Base-by-base conservation (phyloP, 148 eudicot genomes). In the Cornus suecica region DNA sequence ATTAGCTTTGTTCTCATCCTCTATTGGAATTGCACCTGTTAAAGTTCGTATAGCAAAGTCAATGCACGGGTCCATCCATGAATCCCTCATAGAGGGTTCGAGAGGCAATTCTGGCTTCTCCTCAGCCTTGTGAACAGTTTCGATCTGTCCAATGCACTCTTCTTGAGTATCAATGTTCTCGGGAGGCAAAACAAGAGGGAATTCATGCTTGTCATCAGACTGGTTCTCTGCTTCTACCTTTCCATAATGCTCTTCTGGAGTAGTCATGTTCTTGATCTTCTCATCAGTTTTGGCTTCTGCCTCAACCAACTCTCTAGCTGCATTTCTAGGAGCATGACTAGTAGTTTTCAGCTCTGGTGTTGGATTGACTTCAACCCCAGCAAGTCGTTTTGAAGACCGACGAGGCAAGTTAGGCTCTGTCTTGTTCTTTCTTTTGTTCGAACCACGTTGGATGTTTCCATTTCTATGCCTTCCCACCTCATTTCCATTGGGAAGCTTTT, bases 41-140 rank as follows among this genome's bases (percentile, higher is more conserved):
- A 94, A 92, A 54, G 98, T 94, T 78, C 89, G 92, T 66, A 94
- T 81, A 0, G 98, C 98, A 79, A 94, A 94, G 71, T 90, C 96
- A 56, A 92, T 88, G 83, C 98, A 94, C 10, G 97, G 98, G 77
- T 94, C 98, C 34, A 65, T 80, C 72, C 85, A 85, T 65, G 92
- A 74, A 67, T 87, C 90, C 2, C 74, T 82, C 63, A 84, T 80
- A 24, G 89, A 68, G 4, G 77, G 68, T 74, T 78, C 72, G 24
- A 71, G 45, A 23, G 82, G 75, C 8, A 63, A 62, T 66, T 71
- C 89, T 2, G 67, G 54, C 63, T 80, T 80, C 64, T 80, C 79
- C 66, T 70, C 83, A 65, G 28, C 74, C 34, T 78, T 75, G 1
- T 11, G 68, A 25, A 62, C 66, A 58, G 22, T 26, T 41, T 64